Evolutionary conservation across 1,284 basidiomycete species (phyloP), one percentile per base, ranked within the genome.

Genomic region (Sphagnurus paluster): DNA sequence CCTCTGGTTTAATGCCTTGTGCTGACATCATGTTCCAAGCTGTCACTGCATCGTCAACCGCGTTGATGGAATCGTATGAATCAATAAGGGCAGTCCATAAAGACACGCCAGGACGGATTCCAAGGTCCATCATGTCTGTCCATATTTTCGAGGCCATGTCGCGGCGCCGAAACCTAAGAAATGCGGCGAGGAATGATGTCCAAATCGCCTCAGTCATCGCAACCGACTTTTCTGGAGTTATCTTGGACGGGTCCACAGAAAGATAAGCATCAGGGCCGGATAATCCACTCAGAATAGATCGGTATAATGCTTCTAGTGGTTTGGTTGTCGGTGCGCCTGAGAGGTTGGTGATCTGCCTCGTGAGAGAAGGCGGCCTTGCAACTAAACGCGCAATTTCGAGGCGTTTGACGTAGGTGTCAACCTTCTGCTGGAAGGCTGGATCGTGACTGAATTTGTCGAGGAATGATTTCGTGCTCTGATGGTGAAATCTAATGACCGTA

Each of bases 31-130:
- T 57, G 14, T 74, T 62, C 86, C 87, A 90, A 2, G 77, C 71
- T 13, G 60, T 62, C 30, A 78, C 56, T 1, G 79, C 79, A 38
- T 78, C 70, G 8, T 72, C 64, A 10, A 70, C 61, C 39, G 75
- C 69, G 16, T 74, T 69, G 16, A 70, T 62, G 40, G 73, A 64
- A 23, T 71, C 78, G 53, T 81, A 81, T 5, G 80, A 77, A 45
- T 82, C 77, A 36, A 90, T 66, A 33, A 87, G 71, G 13, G 79
- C 74, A 19, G 79, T 87, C 84, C 84, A 89, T 48, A 78, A 71
- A 17, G 69, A 66, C 8, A 76, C 62, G 1, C 73, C 71, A 13
- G 79, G 79, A 28, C 52, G 64, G 16, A 84, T 60, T 1, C 73
- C 75, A n/a, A 75, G 61, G 19, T 61, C 58, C 10, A 66, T 44